Evolutionary conservation across 805 yeast species (phyloP).

Genomic region (Brettanomyces custersianus): DNA sequence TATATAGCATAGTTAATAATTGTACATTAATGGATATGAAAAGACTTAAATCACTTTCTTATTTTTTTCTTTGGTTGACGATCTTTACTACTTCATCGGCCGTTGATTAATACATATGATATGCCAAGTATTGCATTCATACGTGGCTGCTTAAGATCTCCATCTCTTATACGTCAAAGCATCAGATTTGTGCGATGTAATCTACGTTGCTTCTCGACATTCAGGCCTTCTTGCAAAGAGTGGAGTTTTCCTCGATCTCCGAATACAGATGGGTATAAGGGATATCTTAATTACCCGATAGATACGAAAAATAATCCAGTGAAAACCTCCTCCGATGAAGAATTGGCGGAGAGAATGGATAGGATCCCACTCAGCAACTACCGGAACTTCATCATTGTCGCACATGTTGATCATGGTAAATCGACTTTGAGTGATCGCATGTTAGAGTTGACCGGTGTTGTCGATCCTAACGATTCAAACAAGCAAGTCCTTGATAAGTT

Average conservation of each 20-base stretch:
- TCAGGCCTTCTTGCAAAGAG: background rate
- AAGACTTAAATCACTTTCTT: too few relatives aligned
- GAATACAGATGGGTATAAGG: slow-evolving; percentile 16
- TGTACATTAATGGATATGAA: too few relatives aligned
- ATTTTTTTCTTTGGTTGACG: too few relatives aligned
- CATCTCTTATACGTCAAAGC: too few relatives aligned
- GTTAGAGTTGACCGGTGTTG: slow-evolving; percentile 82
- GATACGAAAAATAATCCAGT: slow-evolving; percentile 23
- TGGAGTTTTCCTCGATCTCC: slow-evolving; percentile 2
- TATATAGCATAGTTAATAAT: too few relatives aligned
- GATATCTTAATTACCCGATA: slow-evolving; percentile 19
- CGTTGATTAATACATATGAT: too few relatives aligned
- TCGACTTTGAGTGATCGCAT: slow-evolving; percentile 85
- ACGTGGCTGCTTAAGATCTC: too few relatives aligned
- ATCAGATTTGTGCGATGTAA: too few relatives aligned
- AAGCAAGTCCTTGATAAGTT: slow-evolving; percentile 83
- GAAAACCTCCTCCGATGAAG: slow-evolving; percentile 9
- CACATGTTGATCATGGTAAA: slow-evolving; percentile 84
- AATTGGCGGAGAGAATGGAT: slow-evolving; percentile 42
- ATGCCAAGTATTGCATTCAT: too few relatives aligned
- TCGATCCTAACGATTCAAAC: slow-evolving; percentile 57
- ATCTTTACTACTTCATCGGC: too few relatives aligned
- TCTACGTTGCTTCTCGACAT: too few relatives aligned
- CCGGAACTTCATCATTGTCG: slow-evolving; percentile 89
- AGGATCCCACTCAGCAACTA: slow-evolving; percentile 75